Conservation (phyloP, 2,329 filamentous ascomycete species). For the Verticillium tricorpus region DNA sequence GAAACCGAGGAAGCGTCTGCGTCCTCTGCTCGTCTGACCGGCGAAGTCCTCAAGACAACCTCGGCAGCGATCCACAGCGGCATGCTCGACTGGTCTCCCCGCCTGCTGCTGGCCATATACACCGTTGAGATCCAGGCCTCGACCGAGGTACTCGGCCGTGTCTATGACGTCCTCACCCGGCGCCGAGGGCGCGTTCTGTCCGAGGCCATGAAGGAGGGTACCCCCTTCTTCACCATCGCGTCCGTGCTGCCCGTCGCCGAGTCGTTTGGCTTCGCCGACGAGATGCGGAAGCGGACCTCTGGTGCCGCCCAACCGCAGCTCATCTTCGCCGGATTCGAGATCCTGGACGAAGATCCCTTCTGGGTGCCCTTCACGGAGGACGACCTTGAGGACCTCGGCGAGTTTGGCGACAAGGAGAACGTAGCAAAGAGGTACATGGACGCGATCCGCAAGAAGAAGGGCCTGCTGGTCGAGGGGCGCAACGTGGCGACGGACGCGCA, state of each 20-base stretch:
- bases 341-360: slow-evolving; percentile 92
- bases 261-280: slow-evolving; percentile 92
- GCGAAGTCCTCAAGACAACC: slow-evolving; percentile 87
- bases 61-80: slow-evolving; percentile 78
- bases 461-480: slow-evolving; percentile 74
- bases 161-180: slow-evolving; percentile 96
- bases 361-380: slow-evolving; percentile 98
- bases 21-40: slow-evolving; percentile 68
- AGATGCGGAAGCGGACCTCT: slow-evolving; percentile 90
- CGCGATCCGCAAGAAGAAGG: slow-evolving; percentile 79
- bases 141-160: slow-evolving; percentile 88
- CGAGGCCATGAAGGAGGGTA: slow-evolving; percentile 90
- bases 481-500: slow-evolving; percentile 80
- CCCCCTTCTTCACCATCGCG: slow-evolving; percentile 91
- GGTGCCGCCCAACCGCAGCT: slow-evolving; percentile 90
- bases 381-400: slow-evolving; percentile 91
- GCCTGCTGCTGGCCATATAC: slow-evolving; percentile 97
- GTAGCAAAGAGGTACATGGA: slow-evolving; percentile 97
- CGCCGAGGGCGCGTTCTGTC: slow-evolving; percentile 84
- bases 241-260: slow-evolving; percentile 87
- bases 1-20: slow-evolving; percentile 41
- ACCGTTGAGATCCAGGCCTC: slow-evolving; percentile 95
- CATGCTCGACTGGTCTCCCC: slow-evolving; percentile 92
- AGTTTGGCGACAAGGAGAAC: slow-evolving; percentile 90
- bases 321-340: slow-evolving; percentile 87